These are phyloP conservation scores for Anthracocystis setariae DNA, from an alignment of 1,284 basidiomycete genomes.

Conservation along the genomic window DNA sequence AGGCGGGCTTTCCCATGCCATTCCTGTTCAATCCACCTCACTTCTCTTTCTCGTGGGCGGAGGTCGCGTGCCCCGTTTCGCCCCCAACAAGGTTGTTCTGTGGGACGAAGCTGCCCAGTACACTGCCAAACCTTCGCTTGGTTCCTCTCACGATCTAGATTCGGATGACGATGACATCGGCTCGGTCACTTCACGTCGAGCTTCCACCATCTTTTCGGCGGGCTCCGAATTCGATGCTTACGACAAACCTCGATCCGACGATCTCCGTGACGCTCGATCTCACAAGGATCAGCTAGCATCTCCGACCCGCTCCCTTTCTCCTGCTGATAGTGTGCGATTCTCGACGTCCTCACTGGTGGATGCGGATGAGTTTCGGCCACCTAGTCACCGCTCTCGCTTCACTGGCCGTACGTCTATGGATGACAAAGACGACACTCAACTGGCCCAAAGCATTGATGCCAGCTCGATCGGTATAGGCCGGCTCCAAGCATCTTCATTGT, in stretches of 20 bases:
- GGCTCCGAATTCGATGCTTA: constrained; percentile 46
- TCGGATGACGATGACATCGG: constrained; percentile 20
- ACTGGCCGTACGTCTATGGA: not conserved
- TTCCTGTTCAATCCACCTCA: constrained; percentile 50
- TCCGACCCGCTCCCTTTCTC: constrained; percentile 3
- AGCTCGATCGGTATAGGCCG: constrained; percentile 45
- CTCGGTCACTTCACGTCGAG: constrained; percentile 13
- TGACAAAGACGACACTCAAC: not conserved
- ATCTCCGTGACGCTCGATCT: not conserved
- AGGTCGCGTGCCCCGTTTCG: constrained; percentile 57
- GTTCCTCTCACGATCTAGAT: not conserved
- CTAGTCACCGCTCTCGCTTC: not conserved
- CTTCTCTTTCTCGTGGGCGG: constrained; percentile 61
- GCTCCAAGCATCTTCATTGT: constrained; percentile 13
- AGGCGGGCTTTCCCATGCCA: constrained; percentile 51
- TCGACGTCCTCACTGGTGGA: constrained; percentile 24
- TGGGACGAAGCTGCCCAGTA: constrained; percentile 59
- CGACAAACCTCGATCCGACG: constrained; percentile 3
- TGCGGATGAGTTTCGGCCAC: constrained; percentile 2
- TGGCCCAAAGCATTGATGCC: constrained; percentile 23
- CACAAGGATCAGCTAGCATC: not conserved
- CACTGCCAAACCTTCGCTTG: not conserved
- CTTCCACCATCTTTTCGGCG: constrained; percentile 57
- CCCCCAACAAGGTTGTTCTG: constrained; percentile 62
- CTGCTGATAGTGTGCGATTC: constrained; percentile 11